Percentiles rank a stretch among this genome's conserved stretches.
Conservation (phyloP, 345 rosid genomes). For the Eucalyptus tenuipes region DNA sequence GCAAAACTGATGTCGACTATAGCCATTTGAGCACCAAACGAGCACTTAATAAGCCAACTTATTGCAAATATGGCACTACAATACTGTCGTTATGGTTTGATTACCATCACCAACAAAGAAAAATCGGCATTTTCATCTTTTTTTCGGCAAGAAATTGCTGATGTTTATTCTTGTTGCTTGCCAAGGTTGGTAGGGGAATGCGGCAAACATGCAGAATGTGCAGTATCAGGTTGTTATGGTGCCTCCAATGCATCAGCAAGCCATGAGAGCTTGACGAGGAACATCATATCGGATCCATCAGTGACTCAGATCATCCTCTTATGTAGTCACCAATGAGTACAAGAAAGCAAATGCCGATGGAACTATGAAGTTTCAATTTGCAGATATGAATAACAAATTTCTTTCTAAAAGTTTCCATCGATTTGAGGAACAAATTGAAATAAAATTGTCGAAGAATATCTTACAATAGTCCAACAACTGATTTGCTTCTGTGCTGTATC, state of each 20-base stretch:
- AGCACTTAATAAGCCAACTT: background rate
- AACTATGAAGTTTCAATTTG: background rate
- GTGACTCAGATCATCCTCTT: background rate
- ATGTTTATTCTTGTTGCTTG: background rate
- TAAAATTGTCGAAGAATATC: background rate
- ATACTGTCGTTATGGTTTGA: background rate
- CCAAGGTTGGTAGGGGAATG: background rate
- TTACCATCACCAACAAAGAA: background rate
- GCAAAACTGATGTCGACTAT: background rate
- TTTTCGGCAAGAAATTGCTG: background rate
- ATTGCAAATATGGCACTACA: background rate
- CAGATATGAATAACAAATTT: background rate
- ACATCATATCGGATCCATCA: background rate
- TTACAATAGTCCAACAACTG: background rate
- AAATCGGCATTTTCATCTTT: background rate
- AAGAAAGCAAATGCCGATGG: background rate
- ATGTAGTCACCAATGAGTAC: background rate
- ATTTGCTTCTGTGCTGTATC: background rate
- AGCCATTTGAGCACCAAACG: background rate
- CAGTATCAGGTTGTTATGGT: background rate
- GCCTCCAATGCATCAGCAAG: background rate
- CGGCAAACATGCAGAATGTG: background rate
- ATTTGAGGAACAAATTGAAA: background rate
- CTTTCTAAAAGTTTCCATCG: background rate
- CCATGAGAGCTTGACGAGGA: background rate